Evolutionary conservation across 1,139 yeast species (phyloP).

Genomic region (Schizosaccharomyces versatilis): DNA sequence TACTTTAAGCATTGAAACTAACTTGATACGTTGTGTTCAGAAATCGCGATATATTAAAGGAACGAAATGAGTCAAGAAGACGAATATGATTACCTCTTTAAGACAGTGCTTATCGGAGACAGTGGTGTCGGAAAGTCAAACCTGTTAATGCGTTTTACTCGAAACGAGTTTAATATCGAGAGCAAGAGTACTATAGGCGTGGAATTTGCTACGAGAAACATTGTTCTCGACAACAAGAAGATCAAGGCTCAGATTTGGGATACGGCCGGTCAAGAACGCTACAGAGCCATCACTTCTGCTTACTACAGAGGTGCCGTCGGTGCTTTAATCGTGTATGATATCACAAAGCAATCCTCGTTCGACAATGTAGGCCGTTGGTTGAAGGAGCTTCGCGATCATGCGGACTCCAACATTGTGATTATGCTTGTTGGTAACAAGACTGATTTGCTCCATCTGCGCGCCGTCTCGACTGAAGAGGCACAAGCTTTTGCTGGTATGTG

Average conservation of each 20-base stretch:
- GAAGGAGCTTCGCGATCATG: constrained; percentile 84
- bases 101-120: constrained; percentile 83
- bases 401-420: constrained; percentile 88
- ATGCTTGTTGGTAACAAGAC: constrained; percentile 93
- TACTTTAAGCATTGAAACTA: too few species aligned
- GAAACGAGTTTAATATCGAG: constrained; percentile 87
- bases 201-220: constrained; percentile 90
- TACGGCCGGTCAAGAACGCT: constrained; percentile 96
- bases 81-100: constrained; percentile 11
- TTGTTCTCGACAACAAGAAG: constrained; percentile 82
- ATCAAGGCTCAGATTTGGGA: constrained; percentile 98
- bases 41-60: too few species aligned
- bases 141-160: constrained; percentile 74
- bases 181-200: constrained; percentile 92
- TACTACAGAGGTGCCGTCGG: constrained; percentile 97
- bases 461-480: constrained; percentile 96
- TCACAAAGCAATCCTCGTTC: constrained; percentile 76
- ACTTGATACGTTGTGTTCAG: too few species aligned
- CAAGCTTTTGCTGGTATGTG: constrained; percentile 50
- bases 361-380: constrained; percentile 91
- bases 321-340: constrained; percentile 85
- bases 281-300: constrained; percentile 85
- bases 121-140: constrained; percentile 96
- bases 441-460: constrained; percentile 84
- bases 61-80: constrained; percentile 2